A percentile compares a stretch with the other conserved stretches of the same genome.
Evolutionary conservation across 192 early-diverging fungal species (phyloP).

Genomic region (Spizellomyces sp.): DNA sequence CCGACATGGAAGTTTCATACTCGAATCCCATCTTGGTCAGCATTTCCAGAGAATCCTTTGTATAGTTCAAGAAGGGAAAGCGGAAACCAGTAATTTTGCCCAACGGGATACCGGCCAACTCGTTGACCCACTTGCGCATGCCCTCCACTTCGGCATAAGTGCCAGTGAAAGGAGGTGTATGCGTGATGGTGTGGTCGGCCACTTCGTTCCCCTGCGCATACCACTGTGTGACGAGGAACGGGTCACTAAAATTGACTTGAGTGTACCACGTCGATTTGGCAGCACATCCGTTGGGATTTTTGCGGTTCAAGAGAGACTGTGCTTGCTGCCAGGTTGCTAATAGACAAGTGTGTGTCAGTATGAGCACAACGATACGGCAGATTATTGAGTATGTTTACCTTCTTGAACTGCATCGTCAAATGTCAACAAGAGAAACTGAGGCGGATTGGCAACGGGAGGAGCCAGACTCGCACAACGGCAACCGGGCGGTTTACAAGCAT

Average conservation of each 20-base stretch:
- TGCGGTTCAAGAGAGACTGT: conserved; percentile 27
- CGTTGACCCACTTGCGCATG: conserved; percentile 29
- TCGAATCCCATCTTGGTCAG: conserved; percentile 35
- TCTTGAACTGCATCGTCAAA: conserved; percentile 32
- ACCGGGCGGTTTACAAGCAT: conserved; percentile 30
- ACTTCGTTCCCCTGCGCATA: conserved; percentile 46
- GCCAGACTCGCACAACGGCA: conserved; percentile 32
- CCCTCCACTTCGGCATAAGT: conserved; percentile 36
- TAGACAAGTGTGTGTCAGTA: not conserved
- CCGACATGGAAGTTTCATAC: conserved; percentile 39
- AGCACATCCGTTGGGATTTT: conserved; percentile 64
- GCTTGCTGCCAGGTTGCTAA: conserved; percentile 17
- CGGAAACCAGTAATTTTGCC: conserved; percentile 38
- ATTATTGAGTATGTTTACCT: conserved; percentile 4
- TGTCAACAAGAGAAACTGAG: conserved; percentile 39
- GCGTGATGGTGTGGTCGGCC: conserved; percentile 38
- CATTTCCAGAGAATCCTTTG: conserved; percentile 12
- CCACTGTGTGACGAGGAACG: conserved; percentile 31
- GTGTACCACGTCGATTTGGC: conserved; percentile 63
- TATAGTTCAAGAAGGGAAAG: conserved; percentile 39
- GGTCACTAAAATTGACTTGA: conserved; percentile 54
- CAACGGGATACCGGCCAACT: conserved; percentile 30
- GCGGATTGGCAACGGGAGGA: conserved; percentile 36
- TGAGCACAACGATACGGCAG: not conserved
- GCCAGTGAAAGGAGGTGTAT: conserved; percentile 27